Base-by-base conservation (phyloP, 768 basidiomycete species). In the Cystofilobasidium ferigula region DNA sequence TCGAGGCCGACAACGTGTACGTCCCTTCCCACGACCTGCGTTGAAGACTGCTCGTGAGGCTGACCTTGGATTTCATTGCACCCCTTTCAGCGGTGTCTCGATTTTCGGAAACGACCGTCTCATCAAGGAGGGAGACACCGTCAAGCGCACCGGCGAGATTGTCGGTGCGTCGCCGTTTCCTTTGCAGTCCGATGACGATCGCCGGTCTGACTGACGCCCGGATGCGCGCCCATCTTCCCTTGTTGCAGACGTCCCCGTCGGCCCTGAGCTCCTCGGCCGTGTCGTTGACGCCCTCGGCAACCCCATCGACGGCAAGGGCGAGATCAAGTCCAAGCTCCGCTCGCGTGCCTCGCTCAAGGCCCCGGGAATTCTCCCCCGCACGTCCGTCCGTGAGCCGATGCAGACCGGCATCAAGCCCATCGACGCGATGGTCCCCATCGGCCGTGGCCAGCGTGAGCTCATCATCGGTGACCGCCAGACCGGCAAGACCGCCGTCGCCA, bases 401-500 rank as follows among this genome's bases (percentile, higher is more conserved):
- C 89, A 95, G 88, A 99, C 95, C 71, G 95, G 95, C 82, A 86
- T 99, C 77, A 99, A 99, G 82, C 92, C 94, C 77, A 97, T 99
- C 78, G 95, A 99, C 79, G 94, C 95, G 77, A 95, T 99, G 92
- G 95, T 99, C 71, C 95, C 95, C 74, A 99, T 99, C 78, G 95
- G 95, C 77, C 95, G 95, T 86, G 95, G 95, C 70, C 95, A 99
- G 82, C 95, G 95, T 89, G 95, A 99, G 80, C 83, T 99, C 67
- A 99, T 99, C 79, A 99, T 99, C 73, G 95, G 95, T 85, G 95
- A 99, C 77, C 92, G 95, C 86, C 95, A 99, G 77, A 99, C 95
- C 69, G 95, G 95, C 68, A 99, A 99, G 81, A 97, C 92, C 64
- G 95, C 95, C 69, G 94, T 99, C 75, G 95, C 95, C 72, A 88